phyloP scores from a whole-genome alignment of 2,329 filamentous ascomycete species.

The Fusarium nodosum region DNA sequence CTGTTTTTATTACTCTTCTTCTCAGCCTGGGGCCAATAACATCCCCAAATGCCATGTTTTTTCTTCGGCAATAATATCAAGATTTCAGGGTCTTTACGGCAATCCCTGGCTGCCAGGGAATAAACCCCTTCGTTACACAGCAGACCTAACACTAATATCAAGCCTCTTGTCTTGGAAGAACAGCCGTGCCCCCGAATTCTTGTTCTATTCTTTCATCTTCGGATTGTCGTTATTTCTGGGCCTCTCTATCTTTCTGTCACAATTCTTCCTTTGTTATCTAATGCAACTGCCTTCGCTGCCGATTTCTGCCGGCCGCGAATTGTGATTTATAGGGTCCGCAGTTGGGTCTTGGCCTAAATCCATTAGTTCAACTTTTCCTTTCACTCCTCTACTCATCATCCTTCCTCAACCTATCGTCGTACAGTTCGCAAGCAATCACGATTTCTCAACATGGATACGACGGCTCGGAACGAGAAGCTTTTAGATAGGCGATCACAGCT shows the following conservation, averaged over 20 bases:
- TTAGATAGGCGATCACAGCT: constrained; percentile 68
- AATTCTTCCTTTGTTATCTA: not conserved
- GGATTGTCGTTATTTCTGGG: constrained; percentile 24
- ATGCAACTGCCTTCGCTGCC: constrained; percentile 17
- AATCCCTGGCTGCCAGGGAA: constrained; percentile 27
- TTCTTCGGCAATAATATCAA: constrained; percentile 18
- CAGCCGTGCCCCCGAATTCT: constrained; percentile 1
- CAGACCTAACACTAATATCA: constrained; percentile 13
- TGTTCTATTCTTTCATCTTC: not conserved
- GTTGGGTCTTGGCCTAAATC: constrained; percentile 22
- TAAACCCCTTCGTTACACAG: constrained; percentile 24
- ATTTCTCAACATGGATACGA: constrained; percentile 50
- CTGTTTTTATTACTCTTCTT: constrained; percentile 11
- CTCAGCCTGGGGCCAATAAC: not conserved
- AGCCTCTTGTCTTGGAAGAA: constrained; percentile 14
- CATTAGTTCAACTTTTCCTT: constrained; percentile 28
- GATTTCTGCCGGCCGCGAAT: constrained; percentile 20
- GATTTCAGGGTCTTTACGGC: constrained; percentile 27
- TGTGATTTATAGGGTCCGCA: constrained; percentile 27
- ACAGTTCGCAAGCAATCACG: not conserved
- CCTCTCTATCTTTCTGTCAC: constrained; percentile 3
- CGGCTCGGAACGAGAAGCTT: constrained; percentile 59
- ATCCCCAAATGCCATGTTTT: constrained; percentile 11
- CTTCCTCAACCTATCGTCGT: constrained; percentile 1
- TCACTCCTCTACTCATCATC: constrained; percentile 10